Evolutionary conservation across 2,329 filamentous ascomycete genomes (phyloP).

Genomic region (Peltaster fructicola): DNA sequence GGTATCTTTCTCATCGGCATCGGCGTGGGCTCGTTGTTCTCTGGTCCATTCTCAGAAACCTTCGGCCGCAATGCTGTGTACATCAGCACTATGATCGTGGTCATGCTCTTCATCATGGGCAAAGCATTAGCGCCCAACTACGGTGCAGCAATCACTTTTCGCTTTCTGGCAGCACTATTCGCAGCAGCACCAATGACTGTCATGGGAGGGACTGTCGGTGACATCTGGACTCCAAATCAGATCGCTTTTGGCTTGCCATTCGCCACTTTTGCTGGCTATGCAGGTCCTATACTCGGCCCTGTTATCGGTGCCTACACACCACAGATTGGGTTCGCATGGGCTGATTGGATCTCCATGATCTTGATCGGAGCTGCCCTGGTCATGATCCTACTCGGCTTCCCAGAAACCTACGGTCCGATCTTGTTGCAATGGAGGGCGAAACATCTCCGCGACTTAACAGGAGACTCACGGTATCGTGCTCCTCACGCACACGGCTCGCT

Average conservation of each 20-base stretch:
- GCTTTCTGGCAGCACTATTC: conserved; percentile 13
- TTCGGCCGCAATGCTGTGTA: conserved; percentile 17
- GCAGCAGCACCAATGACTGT: conserved; percentile 8
- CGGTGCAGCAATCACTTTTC: conserved; percentile 11
- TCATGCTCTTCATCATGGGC: conserved; percentile 8
- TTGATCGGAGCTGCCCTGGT: conserved; percentile 14
- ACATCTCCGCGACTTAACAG: conserved; percentile 15
- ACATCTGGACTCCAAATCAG: conserved; percentile 1
- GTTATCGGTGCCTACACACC: conserved; percentile 8
- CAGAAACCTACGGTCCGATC: conserved; percentile 32
- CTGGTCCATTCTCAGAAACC: conserved; percentile 24
- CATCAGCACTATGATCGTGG: conserved; percentile 8
- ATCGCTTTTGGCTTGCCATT: conserved; percentile 3
- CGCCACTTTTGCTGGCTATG: conserved; percentile 1
- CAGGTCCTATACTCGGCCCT: conserved; percentile 8
- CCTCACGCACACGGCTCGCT: no score
- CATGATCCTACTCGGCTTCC: conserved; percentile 25
- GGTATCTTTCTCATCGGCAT: conserved; percentile 31
- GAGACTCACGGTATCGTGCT: conserved; percentile 8
- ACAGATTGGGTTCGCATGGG: conserved; percentile 14
- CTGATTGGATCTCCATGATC: conserved; percentile 23
- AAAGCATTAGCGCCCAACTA: conserved; percentile 11
- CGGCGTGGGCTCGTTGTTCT: conserved; percentile 21
- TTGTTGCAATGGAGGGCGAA: conserved; percentile 21
- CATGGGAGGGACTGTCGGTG: conserved; percentile 5